Base-by-base conservation (phyloP, 345 rosid species). In the Lumnitzera racemosa region DNA sequence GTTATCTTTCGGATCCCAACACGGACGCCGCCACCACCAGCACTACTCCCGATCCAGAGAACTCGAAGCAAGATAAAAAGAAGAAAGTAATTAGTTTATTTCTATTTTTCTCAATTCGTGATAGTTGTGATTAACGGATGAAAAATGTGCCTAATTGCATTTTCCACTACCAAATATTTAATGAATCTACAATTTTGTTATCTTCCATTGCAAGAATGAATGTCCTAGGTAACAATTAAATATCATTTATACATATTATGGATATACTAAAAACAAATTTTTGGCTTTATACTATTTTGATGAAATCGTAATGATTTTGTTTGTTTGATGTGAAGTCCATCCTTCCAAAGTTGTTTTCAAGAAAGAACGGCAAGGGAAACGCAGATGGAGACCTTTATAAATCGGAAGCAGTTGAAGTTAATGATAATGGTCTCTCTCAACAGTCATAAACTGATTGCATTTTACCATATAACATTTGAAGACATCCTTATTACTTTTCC, bases 291-390 rank as follows among this genome's bases (percentile, higher is more conserved):
- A 27, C 31, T 5, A 27, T 36, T 29, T 36, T 36, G 9, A 36
- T 7, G 43, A 27, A 27, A 27, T 25, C 36, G 51, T 58, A 47
- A 13, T 59, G 56, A 13, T 24, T n/a, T 27, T 11, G 1, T 24
- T 9, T 3, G 16, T 56, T 55, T 47, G 51, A 31, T 47, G 49
- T 53, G 63, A 71, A 82, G 86, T 86, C 81, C 49, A 83, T 79
- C 56, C 69, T 86, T 58, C 95, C 95, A 11, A 90, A 83, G 83
- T 76, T 84, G 55, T 90, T 90, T 36, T 76, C 89, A 27, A 86
- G 69, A 73, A 66, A 72, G 65, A 70, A 53, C 62, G 70, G 70
- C 29, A 78, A 81, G 70, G 59, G 58, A 48, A 64, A 68, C 41
- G 71, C 76, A 9, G 75, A 71, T 29, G 76, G 69, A 13, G 79